phyloP scores from a whole-genome alignment of 2,329 filamentous ascomycete genomes.

The Pseudogymnoascus sp. region DNA sequence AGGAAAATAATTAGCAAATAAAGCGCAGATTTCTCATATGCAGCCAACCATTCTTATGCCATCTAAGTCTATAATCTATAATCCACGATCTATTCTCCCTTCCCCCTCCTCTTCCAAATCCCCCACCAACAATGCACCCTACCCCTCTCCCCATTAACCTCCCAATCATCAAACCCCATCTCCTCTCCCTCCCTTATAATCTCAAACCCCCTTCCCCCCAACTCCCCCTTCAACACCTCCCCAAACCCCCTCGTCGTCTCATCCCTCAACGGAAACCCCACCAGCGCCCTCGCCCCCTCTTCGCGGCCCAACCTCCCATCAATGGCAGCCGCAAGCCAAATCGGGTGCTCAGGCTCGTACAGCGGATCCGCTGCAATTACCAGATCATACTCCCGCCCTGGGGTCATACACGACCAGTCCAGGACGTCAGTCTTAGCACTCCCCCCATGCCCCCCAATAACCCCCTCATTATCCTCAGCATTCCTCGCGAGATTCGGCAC shows the following conservation, averaged over 20 bases:
- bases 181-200: conserved; percentile 54
- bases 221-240: conserved; percentile 49
- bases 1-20: not conserved
- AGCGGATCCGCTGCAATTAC: conserved; percentile 80
- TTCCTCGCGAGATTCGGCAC: conserved; percentile 74
- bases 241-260: conserved; percentile 55
- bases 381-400: conserved; percentile 39
- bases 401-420: conserved; percentile 31
- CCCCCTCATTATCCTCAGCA: conserved; percentile 49
- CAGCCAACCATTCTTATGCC: not conserved
- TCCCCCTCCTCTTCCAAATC: conserved; percentile 33
- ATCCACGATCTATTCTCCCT: not conserved
- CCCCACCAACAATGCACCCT: conserved; percentile 63
- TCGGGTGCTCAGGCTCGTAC: conserved; percentile 77
- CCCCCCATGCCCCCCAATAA: conserved; percentile 48
- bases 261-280: conserved; percentile 76
- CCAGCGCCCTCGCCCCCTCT: conserved; percentile 53
- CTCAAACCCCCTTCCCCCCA: conserved; percentile 45
- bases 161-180: conserved; percentile 67
- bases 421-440: conserved; percentile 54
- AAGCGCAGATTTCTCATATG: not conserved
- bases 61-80: not conserved
- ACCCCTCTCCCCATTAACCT: conserved; percentile 38
- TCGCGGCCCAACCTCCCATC: conserved; percentile 53
- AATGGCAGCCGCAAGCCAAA: conserved; percentile 63